phyloP scores from a whole-genome alignment of 192 early-diverging fungal genomes.

The Rhizophagus clarus region DNA sequence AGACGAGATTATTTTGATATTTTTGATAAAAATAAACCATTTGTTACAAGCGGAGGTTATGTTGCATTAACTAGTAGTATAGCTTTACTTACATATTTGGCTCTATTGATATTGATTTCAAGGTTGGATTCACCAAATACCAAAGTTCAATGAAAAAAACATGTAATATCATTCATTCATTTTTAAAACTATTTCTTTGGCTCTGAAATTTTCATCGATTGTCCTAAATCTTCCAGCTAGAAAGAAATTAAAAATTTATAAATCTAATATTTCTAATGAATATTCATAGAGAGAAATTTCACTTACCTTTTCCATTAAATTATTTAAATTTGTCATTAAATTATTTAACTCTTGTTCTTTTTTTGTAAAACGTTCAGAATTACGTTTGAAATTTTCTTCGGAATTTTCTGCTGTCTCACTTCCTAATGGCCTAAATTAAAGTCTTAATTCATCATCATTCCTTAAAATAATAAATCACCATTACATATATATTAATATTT shows the following conservation, averaged over 20 bases:
- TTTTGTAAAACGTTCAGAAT: constrained; percentile 33
- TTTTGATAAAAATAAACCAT: constrained; percentile 56
- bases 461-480: background rate
- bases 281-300: background rate
- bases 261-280: background rate
- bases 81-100: constrained; percentile 46
- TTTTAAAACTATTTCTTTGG: background rate
- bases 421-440: constrained; percentile 20
- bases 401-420: constrained; percentile 11
- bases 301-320: constrained; percentile 27
- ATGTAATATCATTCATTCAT: no score
- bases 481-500: background rate
- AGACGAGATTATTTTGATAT: constrained; percentile 50
- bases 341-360: constrained; percentile 33
- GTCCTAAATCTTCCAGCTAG: constrained; percentile 29
- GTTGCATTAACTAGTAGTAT: constrained; percentile 50
- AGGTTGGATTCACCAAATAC: background rate
- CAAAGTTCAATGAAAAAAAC: background rate
- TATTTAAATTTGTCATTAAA: constrained; percentile 31
- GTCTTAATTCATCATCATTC: background rate
- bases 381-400: constrained; percentile 29
- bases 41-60: constrained; percentile 57
- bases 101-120: constrained; percentile 45
- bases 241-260: background rate
- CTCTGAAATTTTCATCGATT: constrained; percentile 21